Base-by-base conservation (phyloP, 768 basidiomycete species). In the Mycena albidolilacea region DNA sequence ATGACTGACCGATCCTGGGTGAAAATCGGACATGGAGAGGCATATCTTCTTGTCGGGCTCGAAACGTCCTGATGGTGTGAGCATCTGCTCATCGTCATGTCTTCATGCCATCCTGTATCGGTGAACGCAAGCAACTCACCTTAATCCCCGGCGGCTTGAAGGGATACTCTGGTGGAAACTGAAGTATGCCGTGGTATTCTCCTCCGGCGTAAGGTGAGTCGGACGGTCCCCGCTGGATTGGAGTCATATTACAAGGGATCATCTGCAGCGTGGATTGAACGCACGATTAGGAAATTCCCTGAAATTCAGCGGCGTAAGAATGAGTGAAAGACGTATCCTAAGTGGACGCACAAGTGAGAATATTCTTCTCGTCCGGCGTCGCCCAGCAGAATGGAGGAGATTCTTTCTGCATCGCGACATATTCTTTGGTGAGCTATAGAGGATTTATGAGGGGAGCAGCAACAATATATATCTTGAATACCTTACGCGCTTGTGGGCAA, bases 381-480 rank as follows among this genome's bases (percentile, higher is more conserved):
- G 97, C 97, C 93, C 95, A 97, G n/a, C 98, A 92, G 82, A 97
- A 99, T 72, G 97, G 97, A 0, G 97, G 97, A 12, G 97, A 95
- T 72, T 94, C 92, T 79, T 86, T 93, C 84, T 97, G 96, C 95
- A 98, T 97, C 61, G 89, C 85, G 77, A 94, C 90, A 84, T 93
- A 97, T 86, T 98, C 97, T 84, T 97, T 96, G 46, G 87, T 85
- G 71, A 95, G 90, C 94, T 95, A 81, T 60, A 75, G 48, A 58
- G 62, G n/a, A 55, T 57, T 19, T 8, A 72, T 63, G 64, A 43
- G 37, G 48, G 41, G 57, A 11, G n/a, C 8, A 55, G 35, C 66
- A 66, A 69, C 30, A 30, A 55, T 63, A 62, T 67, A 57, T 64
- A 46, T 52, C 43, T 48, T 50, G 3, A 67, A 82, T 80, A 67